Evolutionary conservation across 306 rosid species (phyloP), one percentile per base, ranked within the genome.

Genomic region (Citrullus colocynthis): DNA sequence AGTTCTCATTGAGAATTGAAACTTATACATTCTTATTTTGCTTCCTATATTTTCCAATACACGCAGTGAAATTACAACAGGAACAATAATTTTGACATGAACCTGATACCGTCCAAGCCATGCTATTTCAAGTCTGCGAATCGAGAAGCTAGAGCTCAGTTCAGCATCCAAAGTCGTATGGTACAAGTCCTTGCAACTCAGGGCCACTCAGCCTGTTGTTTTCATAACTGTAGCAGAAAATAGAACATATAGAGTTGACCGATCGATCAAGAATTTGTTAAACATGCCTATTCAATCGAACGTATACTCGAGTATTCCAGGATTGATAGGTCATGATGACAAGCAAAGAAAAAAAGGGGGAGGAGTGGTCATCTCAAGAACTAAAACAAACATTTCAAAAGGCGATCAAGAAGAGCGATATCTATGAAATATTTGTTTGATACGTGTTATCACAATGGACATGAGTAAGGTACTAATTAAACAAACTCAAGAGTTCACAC

Each of bases 151-250:
- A 2, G 66, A 44, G 69, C 51, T 78, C 62, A 48, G 74, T 88
- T 91, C 86, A 93, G 86, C 97, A 93, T 63, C 96, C 97, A 16
- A 93, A 93, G 89, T 93, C 97, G 52, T 93, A 91, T 15, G 98
- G 85, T 72, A 84, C 97, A 34, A 91, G 86, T 78, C 98, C 98
- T 81, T 93, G 86, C 84, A 93, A 89, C 86, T 93, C 97, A 0
- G 98, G 98, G 75, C 98, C 98, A 75, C 82, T 86, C 58, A 91
- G 87, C 54, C 85, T 85, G 86, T 87, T 93, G 90, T 89, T 91
- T 70, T 88, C 89, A 39, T 81, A 93, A 80, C 98, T 93, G 96
- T 83, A 86, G 83, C 73, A 80, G 51, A 17, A 72, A 41, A 2
- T 28, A 55, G 72, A 5, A 55, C 41, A 48, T 24, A 24, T 24